A percentile compares a stretch with the other conserved stretches of the same genome.
Evolutionary conservation across 495 filamentous ascomycete genomes (phyloP).

Genomic region (Tuber umbilicatum): DNA sequence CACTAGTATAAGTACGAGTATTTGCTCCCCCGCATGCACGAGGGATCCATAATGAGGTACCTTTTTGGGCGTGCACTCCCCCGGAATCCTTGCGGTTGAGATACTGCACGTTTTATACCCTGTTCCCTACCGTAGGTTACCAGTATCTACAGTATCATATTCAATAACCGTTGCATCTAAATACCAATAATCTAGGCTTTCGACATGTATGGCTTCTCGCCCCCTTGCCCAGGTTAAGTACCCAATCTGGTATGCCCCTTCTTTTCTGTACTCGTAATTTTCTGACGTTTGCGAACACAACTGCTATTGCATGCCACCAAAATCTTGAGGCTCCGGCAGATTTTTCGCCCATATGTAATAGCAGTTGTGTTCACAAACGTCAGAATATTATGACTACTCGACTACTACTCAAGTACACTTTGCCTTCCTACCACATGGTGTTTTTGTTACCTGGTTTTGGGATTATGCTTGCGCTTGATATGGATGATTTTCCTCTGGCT

Average conservation of each 20-base stretch:
- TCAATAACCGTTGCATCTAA: background rate
- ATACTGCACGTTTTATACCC: background rate
- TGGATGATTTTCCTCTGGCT: background rate
- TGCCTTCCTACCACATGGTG: background rate
- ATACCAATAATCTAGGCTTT: background rate
- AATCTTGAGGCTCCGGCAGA: no score
- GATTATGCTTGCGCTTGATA: background rate
- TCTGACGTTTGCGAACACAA: no score
- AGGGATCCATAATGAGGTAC: background rate
- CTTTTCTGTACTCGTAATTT: background rate
- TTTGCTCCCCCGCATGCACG: background rate
- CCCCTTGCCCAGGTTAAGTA: background rate
- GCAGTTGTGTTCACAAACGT: no score
- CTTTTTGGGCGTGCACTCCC: background rate
- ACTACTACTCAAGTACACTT: background rate
- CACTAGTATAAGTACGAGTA: background rate
- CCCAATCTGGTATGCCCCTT: background rate
- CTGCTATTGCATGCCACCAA: no score
- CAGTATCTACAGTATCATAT: background rate
- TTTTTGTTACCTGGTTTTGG: background rate
- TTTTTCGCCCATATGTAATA: no score
- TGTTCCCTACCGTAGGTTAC: background rate
- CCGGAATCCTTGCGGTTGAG: background rate
- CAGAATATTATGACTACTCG: no score
- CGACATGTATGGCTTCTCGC: background rate